Evolutionary conservation across 2,329 filamentous ascomycete genomes (phyloP).

Genomic region (Davidsoniella neocaledoniae): DNA sequence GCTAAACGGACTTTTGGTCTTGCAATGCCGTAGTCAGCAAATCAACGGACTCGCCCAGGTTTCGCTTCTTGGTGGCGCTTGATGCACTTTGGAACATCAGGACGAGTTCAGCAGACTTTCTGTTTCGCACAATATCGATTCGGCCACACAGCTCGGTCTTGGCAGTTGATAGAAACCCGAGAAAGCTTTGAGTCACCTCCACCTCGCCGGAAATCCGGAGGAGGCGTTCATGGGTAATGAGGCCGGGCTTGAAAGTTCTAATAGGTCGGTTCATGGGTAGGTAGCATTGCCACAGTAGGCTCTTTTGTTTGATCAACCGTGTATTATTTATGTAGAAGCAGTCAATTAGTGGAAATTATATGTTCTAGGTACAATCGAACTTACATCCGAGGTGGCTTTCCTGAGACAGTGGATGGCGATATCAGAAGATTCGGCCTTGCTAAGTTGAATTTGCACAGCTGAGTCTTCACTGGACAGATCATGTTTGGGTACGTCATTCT

Average conservation of each 20-base stretch:
- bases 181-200: neutral
- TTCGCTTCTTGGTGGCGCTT: neutral
- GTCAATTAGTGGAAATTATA: too few species aligned
- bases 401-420: too few species aligned
- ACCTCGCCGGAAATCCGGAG: neutral
- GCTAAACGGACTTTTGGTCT: neutral
- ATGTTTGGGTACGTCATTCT: too few species aligned
- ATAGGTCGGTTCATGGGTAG: too few species aligned
- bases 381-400: too few species aligned
- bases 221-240: neutral
- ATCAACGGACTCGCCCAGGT: constrained; percentile 3
- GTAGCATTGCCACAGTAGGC: too few species aligned
- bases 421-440: too few species aligned
- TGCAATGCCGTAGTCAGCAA: constrained; percentile 1
- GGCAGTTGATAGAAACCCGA: neutral
- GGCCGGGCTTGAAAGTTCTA: neutral
- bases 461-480: too few species aligned
- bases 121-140: neutral
- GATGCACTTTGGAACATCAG: constrained; percentile 3
- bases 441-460: too few species aligned
- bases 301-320: too few species aligned
- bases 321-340: too few species aligned
- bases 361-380: too few species aligned
- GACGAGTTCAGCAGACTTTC: neutral
- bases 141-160: neutral